Evolutionary conservation across 2,329 filamentous ascomycete species (phyloP).

Genomic region (Ophioceras dolichostomum): DNA sequence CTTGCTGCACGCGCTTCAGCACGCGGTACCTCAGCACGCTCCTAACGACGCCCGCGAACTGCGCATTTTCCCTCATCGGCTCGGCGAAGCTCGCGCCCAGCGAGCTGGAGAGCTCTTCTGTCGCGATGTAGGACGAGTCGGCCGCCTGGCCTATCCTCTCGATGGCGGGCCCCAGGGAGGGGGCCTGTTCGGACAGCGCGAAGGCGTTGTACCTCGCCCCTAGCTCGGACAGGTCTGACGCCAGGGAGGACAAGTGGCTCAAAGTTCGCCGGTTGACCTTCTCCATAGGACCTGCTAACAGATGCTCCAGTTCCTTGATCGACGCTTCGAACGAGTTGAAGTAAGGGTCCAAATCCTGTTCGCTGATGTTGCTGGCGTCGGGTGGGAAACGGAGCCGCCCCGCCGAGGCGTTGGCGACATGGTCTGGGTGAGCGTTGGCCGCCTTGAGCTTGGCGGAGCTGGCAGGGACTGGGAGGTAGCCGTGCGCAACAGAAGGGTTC

Average conservation of each 20-base stretch:
- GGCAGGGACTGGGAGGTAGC: slow-evolving; percentile 76
- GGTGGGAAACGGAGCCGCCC: slow-evolving; percentile 71
- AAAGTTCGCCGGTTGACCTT: slow-evolving; percentile 88
- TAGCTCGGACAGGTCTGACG: slow-evolving; percentile 80
- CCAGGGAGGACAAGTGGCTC: slow-evolving; percentile 71
- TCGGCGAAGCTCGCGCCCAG: slow-evolving; percentile 93
- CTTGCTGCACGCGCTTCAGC: slow-evolving; percentile 89
- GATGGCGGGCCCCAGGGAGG: slow-evolving; percentile 80
- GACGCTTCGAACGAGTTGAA: slow-evolving; percentile 89
- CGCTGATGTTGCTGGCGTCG: slow-evolving; percentile 60
- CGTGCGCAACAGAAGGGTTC: slow-evolving; percentile 81
- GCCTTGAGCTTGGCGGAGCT: slow-evolving; percentile 73
- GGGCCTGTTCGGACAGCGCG: slow-evolving; percentile 83
- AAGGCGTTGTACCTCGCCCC: slow-evolving; percentile 97
- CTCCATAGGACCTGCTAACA: slow-evolving; percentile 88
- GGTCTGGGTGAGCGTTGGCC: slow-evolving; percentile 18
- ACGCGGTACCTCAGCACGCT: slow-evolving; percentile 81
- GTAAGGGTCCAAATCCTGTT: slow-evolving; percentile 89
- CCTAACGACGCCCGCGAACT: slow-evolving; percentile 90
- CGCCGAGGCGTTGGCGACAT: slow-evolving; percentile 13
- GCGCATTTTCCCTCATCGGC: slow-evolving; percentile 93
- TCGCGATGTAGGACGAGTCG: slow-evolving; percentile 91
- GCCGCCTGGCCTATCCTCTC: slow-evolving; percentile 91
- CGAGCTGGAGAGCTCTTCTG: slow-evolving; percentile 76
- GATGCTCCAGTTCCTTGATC: slow-evolving; percentile 78